Evolutionary conservation across 441 rosid genomes (phyloP).

Genomic region (Biscutella laevigata): DNA sequence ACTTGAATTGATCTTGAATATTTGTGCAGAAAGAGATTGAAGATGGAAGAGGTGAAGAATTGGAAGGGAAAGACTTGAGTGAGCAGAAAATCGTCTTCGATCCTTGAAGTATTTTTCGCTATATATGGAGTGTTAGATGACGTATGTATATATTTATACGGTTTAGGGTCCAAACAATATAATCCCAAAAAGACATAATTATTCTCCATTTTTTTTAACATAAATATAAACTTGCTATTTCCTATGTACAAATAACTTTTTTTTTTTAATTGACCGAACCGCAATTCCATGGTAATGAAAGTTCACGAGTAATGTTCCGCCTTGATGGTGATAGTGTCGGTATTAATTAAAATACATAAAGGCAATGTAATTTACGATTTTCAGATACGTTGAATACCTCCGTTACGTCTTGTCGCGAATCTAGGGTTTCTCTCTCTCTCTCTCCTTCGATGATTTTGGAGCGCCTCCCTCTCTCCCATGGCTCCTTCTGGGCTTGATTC

Average conservation of each 20-base stretch:
- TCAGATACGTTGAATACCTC: slow-evolving; percentile 10
- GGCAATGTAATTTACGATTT: background rate
- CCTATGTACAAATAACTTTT: no score
- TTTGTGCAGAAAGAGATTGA: slow-evolving; percentile 36
- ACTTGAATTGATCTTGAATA: background rate
- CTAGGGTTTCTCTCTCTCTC: slow-evolving; percentile 46
- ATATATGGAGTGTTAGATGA: slow-evolving; percentile 1
- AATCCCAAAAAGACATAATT: slow-evolving; percentile 26
- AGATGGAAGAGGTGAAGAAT: slow-evolving; percentile 24
- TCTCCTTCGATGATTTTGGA: slow-evolving; percentile 6
- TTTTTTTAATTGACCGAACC: no score
- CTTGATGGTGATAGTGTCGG: no score
- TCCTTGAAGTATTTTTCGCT: slow-evolving; percentile 23
- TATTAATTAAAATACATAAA: background rate
- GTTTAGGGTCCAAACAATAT: slow-evolving; percentile 6
- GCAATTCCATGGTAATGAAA: no score
- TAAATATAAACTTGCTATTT: no score
- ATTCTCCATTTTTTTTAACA: slow-evolving; percentile 1
- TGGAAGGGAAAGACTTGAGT: slow-evolving; percentile 23
- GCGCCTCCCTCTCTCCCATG: slow-evolving; percentile 30
- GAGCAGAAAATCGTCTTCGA: slow-evolving; percentile 32
- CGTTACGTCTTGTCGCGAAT: slow-evolving; percentile 28
- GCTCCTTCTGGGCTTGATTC: slow-evolving; percentile 23
- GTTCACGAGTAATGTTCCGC: no score
- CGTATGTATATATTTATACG: slow-evolving; percentile 17